Percentiles rank a stretch among this genome's conserved stretches.
phyloP scores from a whole-genome alignment of 345 rosid genomes.

The Cardiospermum halicacabum region DNA sequence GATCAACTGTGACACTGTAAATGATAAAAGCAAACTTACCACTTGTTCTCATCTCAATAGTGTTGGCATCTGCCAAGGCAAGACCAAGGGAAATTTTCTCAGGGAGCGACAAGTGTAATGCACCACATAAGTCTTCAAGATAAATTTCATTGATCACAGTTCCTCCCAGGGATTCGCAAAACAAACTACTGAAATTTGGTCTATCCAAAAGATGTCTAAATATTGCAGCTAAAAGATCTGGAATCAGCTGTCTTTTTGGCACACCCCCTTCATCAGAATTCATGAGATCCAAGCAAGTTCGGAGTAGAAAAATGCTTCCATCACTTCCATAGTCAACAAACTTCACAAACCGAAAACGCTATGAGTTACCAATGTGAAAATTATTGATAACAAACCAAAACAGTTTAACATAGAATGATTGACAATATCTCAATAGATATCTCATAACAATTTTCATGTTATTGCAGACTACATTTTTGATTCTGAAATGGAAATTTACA shows the following conservation, averaged over 20 bases:
- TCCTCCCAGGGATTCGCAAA: slow-evolving; percentile 20
- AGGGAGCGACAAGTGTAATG: slow-evolving; percentile 20
- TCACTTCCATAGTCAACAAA: slow-evolving; percentile 26
- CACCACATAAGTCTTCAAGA: slow-evolving; percentile 20
- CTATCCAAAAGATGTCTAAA: slow-evolving; percentile 27
- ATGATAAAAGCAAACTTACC: slow-evolving; percentile 19
- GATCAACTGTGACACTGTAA: neutral
- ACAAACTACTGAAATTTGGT: slow-evolving; percentile 30
- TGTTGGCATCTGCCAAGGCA: slow-evolving; percentile 26
- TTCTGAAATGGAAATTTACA: no score
- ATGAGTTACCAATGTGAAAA: neutral
- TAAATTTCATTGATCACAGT: slow-evolving; percentile 22
- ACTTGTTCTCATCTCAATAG: slow-evolving; percentile 10
- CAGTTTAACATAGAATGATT: neutral
- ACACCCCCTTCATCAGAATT: slow-evolving; percentile 10
- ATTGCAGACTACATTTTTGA: neutral
- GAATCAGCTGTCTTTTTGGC: slow-evolving; percentile 20
- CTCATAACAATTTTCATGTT: neutral
- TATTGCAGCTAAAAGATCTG: slow-evolving; percentile 14
- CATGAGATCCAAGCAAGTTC: slow-evolving; percentile 25
- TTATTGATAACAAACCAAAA: neutral
- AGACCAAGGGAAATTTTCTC: slow-evolving; percentile 36
- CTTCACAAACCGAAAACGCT: slow-evolving; percentile 13
- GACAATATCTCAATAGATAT: neutral
- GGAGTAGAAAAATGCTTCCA: slow-evolving; percentile 26